These are phyloP conservation scores for Epichloe baconii DNA, from an alignment of 2,329 filamentous ascomycete species.

Conservation along the genomic window DNA sequence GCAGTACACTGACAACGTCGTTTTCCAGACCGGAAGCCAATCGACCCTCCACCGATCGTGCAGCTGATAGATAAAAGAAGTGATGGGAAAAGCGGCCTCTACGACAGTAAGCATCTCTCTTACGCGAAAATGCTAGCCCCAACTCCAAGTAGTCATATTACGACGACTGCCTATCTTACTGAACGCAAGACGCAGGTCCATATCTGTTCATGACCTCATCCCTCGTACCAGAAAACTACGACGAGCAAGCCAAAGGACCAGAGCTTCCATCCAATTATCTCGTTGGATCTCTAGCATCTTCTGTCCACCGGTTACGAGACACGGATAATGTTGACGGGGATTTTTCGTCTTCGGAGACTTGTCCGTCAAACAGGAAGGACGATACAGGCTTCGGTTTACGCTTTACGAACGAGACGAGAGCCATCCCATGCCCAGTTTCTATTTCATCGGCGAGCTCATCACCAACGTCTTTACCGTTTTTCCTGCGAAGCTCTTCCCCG, in stretches of 20 bases:
- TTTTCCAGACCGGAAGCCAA: slow-evolving; percentile 59
- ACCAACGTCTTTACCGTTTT: slow-evolving; percentile 54
- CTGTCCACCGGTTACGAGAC: slow-evolving; percentile 71
- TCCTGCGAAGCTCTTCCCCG: slow-evolving; percentile 57
- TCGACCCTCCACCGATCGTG: slow-evolving; percentile 78
- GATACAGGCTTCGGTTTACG: slow-evolving; percentile 61
- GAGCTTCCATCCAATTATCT: slow-evolving; percentile 35
- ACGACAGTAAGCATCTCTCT: slow-evolving; percentile 11
- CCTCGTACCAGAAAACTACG: slow-evolving; percentile 28
- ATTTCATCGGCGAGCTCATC: slow-evolving; percentile 20
- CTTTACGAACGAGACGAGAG: slow-evolving; percentile 40
- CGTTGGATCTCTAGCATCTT: slow-evolving; percentile 64
- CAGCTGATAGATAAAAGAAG: slow-evolving; percentile 37
- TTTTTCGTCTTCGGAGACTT: slow-evolving; percentile 90
- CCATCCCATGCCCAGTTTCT: slow-evolving; percentile 10
- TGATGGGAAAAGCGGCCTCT: slow-evolving; percentile 10
- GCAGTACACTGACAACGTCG: too few relatives aligned
- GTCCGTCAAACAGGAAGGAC: slow-evolving; percentile 62
- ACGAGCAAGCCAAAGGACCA: slow-evolving; percentile 22
- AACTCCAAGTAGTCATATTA: too few relatives aligned
- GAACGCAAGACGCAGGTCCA: slow-evolving; percentile 21
- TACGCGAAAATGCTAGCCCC: too few relatives aligned
- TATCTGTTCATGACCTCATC: slow-evolving; percentile 35
- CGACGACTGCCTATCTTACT: neutral
- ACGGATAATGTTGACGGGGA: slow-evolving; percentile 63